These are phyloP conservation scores for Zarea fungicola DNA, from an alignment of 2,329 filamentous ascomycete species.

Conservation along the genomic window DNA sequence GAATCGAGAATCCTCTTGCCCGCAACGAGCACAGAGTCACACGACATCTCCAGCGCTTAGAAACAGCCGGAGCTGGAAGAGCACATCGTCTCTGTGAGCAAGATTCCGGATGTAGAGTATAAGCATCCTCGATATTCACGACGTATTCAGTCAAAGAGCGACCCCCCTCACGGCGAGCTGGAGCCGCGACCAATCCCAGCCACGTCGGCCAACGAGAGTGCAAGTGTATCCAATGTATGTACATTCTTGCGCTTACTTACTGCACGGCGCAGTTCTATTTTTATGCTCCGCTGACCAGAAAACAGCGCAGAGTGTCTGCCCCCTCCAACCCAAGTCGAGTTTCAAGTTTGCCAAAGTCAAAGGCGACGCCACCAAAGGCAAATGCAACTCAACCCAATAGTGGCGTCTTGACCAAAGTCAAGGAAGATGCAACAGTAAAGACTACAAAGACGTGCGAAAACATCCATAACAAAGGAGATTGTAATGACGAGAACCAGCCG, in stretches of 20 bases:
- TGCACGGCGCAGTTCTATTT: too few species aligned
- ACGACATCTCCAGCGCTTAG: conserved; percentile 17
- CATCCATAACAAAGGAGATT: background rate
- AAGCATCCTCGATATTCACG: conserved; percentile 36
- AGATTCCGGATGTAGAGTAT: conserved; percentile 18
- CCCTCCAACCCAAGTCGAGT: background rate
- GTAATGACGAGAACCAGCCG: conserved; percentile 11
- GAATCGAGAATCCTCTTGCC: background rate
- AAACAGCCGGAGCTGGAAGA: conserved; percentile 18
- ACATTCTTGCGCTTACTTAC: too few species aligned
- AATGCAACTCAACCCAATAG: background rate
- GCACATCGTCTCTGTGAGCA: conserved; percentile 17
- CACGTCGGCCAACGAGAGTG: background rate
- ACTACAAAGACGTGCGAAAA: background rate
- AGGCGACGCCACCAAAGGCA: background rate
- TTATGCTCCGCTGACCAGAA: too few species aligned
- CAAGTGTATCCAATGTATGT: conserved; percentile 3
- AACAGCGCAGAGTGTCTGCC: conserved; percentile 9
- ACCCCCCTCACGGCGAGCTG: conserved; percentile 29
- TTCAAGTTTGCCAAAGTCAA: conserved; percentile 3
- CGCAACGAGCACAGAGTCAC: background rate
- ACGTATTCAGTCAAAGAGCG: conserved; percentile 44
- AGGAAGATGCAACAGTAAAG: background rate
- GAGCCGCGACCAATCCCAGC: conserved; percentile 14
- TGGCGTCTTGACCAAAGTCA: background rate